phyloP scores from a whole-genome alignment of 2,329 filamentous ascomycete genomes.

The Juglanconis sp. region DNA sequence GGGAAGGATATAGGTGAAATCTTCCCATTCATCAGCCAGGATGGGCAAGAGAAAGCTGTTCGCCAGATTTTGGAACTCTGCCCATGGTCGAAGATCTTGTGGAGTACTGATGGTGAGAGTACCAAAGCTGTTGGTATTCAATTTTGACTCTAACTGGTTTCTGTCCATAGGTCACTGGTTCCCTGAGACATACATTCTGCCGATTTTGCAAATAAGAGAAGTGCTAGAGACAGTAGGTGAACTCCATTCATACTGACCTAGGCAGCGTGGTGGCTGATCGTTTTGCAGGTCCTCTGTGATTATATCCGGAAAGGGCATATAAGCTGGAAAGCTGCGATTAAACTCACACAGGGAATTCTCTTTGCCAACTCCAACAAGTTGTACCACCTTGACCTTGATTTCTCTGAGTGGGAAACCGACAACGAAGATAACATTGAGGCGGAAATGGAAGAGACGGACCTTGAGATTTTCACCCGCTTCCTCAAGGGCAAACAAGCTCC shows the following conservation, averaged over 20 bases:
- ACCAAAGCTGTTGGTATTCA: neutral
- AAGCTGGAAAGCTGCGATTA: conserved; percentile 57
- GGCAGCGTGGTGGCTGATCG: conserved; percentile 11
- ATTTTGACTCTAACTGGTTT: neutral
- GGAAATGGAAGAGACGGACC: conserved; percentile 28
- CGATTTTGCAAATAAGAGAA: conserved; percentile 68
- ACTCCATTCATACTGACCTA: neutral
- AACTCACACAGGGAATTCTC: conserved; percentile 64
- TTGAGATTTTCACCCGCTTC: conserved; percentile 37
- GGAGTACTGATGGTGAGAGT: conserved; percentile 66
- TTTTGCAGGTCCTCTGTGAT: conserved; percentile 57
- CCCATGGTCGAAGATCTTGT: conserved; percentile 71
- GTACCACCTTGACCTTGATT: conserved; percentile 58
- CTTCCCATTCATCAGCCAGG: conserved; percentile 73
- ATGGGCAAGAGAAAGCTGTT: conserved; percentile 70
- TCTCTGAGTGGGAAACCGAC: conserved; percentile 30
- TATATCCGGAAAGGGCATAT: conserved; percentile 64
- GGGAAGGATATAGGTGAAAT: conserved; percentile 72
- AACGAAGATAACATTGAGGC: conserved; percentile 9
- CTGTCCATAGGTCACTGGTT: conserved; percentile 55
- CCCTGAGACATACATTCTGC: conserved; percentile 73
- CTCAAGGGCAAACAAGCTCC: conserved; percentile 46
- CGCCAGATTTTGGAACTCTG: conserved; percentile 72
- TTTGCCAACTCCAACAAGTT: conserved; percentile 76
- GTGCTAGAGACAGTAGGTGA: conserved; percentile 60